Conservation (phyloP, 2,329 filamentous ascomycete species). For the Colletotrichum lentis region DNA sequence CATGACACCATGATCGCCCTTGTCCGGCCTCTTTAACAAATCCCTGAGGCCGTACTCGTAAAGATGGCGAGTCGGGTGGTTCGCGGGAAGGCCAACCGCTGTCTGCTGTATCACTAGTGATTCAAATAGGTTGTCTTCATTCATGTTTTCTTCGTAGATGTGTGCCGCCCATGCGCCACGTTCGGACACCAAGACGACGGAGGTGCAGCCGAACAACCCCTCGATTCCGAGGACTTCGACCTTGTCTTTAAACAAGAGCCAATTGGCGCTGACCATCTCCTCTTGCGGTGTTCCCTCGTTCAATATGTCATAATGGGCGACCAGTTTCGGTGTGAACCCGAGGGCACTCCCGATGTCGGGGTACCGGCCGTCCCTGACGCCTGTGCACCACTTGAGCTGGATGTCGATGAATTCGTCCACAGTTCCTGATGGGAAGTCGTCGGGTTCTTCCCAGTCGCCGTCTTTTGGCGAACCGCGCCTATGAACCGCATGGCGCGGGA, state of each 20-base stretch:
- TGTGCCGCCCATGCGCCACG: background rate
- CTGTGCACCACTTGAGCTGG: too few relatives aligned
- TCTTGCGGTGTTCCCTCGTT: too few relatives aligned
- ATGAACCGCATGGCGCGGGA: too few relatives aligned
- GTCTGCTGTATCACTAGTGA: background rate
- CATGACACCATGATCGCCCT: background rate
- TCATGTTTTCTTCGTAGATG: background rate
- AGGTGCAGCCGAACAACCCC: background rate
- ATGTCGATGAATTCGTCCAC: too few relatives aligned
- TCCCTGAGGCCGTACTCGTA: background rate
- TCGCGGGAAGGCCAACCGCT: background rate
- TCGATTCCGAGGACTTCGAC: background rate
- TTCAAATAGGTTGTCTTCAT: background rate
- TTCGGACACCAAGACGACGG: background rate
- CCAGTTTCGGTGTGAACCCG: background rate
- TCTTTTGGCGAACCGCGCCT: background rate
- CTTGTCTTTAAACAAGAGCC: background rate
- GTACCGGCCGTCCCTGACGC: too few relatives aligned
- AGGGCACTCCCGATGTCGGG: background rate
- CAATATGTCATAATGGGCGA: background rate
- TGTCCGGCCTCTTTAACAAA: background rate
- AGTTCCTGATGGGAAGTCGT: background rate
- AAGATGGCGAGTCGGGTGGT: background rate
- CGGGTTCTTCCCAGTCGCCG: background rate
- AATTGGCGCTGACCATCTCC: background rate